Percentiles rank a stretch among this genome's conserved stretches.
phyloP scores from a whole-genome alignment of 2,329 filamentous ascomycete species.

The Phaeosphaeriaceae sp. region DNA sequence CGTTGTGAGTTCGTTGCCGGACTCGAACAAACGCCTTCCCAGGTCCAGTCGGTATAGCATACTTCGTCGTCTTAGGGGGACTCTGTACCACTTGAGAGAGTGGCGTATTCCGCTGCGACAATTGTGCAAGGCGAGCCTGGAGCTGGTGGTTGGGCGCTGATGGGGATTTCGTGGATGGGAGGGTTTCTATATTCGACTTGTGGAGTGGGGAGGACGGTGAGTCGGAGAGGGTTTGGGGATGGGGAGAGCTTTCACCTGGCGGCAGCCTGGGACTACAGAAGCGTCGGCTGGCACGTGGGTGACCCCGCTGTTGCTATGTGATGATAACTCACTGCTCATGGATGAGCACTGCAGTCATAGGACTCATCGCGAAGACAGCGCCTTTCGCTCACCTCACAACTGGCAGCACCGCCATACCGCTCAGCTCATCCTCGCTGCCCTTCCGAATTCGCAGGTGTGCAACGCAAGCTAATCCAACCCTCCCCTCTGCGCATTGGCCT shows the following conservation, averaged over 20 bases:
- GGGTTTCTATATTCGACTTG: background rate
- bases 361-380: slow-evolving; percentile 25
- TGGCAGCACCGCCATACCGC: background rate
- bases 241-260: background rate
- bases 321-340: too few species aligned
- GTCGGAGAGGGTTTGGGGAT: background rate
- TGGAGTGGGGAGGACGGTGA: background rate
- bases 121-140: background rate
- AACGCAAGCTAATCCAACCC: background rate
- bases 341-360: too few species aligned
- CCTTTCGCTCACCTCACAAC: background rate
- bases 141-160: background rate
- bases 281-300: too few species aligned
- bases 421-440: background rate
- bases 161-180: background rate
- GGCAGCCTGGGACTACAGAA: too few species aligned
- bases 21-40: background rate
- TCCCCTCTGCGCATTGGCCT: background rate
- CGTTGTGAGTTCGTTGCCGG: background rate
- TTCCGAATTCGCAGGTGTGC: too few species aligned
- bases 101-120: background rate
- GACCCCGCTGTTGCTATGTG: background rate
- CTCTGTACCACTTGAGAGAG: background rate
- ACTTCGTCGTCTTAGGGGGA: background rate
- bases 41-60: background rate